Evolutionary conservation across 2,329 filamentous ascomycete genomes (phyloP), one percentile per base, ranked within the genome.

Genomic region (Hymenoscyphus linearis): DNA sequence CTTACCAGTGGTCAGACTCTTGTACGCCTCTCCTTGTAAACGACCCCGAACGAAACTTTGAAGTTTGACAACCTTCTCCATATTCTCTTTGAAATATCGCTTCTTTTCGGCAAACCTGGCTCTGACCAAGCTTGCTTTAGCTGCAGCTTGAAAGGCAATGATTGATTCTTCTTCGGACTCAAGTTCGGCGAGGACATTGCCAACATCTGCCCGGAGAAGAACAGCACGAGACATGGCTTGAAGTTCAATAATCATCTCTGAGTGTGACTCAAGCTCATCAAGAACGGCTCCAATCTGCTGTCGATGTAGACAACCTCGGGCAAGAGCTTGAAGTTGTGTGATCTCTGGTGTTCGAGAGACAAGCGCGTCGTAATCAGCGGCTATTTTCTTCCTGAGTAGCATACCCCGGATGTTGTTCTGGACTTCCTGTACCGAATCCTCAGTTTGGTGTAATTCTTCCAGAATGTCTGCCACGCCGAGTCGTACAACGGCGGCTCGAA

Each of bases 51-150:
- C 88, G 67, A 98, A 96, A 73, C 95, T 99, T 74, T 99, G 96
- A 61, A 98, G 92, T 76, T 99, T 99, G 80, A 99, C 88, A 27
- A 99, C 95, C 76, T 96, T 98, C 71, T 96, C 87, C 95, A 99
- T 99, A 72, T 99, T 99, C 76, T 96, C 88, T 68, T 89, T 88
- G 79, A 93, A 99, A 77, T 89, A 93, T 25, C 86, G 86, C 72
- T 89, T 86, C 81, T 96, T 96, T 74, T 96, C 91, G 58, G 84
- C 85, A 69, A 96, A 98, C 18, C 81, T 82, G 14, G 79, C 81
- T 36, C 93, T 85, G 35, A 98, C 84, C 2, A 96, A 74, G 69
- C 85, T 87, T 2, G 86, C 93, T 68, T 88, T 85, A 7, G 88
- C 84, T 5, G 85, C 81, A 4, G 92, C 82, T 74, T 98, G 93